Base-by-base conservation (phyloP, 1,139 yeast genomes). In the Spathaspora jeffriesii region DNA sequence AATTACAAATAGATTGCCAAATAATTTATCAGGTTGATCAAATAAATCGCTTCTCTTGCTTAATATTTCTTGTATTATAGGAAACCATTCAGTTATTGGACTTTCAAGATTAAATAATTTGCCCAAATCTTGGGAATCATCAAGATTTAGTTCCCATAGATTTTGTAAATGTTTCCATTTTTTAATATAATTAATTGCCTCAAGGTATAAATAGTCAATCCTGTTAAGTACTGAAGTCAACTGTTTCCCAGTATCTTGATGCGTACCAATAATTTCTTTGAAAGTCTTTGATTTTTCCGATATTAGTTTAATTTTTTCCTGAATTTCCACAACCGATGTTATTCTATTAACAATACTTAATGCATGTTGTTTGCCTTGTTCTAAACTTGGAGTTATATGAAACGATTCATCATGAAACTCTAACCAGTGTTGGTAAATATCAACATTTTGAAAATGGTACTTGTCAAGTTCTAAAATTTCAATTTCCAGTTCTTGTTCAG, bases 161-260 rank as follows among this genome's bases (percentile, higher is more conserved):
- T 75, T 65, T 56, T 84, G 88, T 30, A 85, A 68, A 27, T 66
- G 67, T 8, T 62, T 60, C 96, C 96, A 89, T 28, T 70, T 65
- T 2, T 58, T 52, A 17, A 76, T 61, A 53, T 80, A 82, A 0
- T 23, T 45, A 1, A 59, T 52, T 0, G 78, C 74, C 10, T 65
- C 56, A 0, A 47, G 47, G 34, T 65, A 52, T 2, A 58, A 46
- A 0, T 4, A 10, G 21, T 67, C 67, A 10, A 73, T 52, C 34
- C 49, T 52, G 6, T 18, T 43, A 22, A 62, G 50, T 2, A 53
- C 43, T 3, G 14, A 14, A 30, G 42, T 53, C 10, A 50, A 25
- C 23, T 45, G 45, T 0, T n/a, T 13, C 11, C 28, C 22, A 21
- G 45, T 37, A 3, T 14, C 13, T 25, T 40, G 17, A 13, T 32